A percentile compares a stretch with the other conserved stretches of the same genome.
phyloP scores from a whole-genome alignment of 2,329 filamentous ascomycete genomes.

The Botrytis hyacinthi region DNA sequence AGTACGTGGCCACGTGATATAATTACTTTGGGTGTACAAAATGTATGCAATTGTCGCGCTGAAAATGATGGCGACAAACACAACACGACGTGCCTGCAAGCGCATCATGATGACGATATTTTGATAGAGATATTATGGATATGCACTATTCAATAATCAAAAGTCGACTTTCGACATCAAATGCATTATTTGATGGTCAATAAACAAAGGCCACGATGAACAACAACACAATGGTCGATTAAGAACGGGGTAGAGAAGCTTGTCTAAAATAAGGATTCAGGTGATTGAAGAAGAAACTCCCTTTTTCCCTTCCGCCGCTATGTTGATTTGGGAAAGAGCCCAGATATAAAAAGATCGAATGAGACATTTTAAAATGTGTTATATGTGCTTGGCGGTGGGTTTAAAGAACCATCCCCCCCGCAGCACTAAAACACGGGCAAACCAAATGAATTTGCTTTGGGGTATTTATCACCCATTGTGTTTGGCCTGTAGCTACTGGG shows the following conservation, averaged over 20 bases:
- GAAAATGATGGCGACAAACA: not conserved
- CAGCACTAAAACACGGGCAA: not conserved
- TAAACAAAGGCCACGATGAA: slow-evolving; percentile 4
- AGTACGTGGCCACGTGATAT: not conserved
- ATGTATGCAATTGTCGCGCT: slow-evolving; percentile 1
- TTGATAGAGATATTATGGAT: not conserved
- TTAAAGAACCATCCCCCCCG: not conserved
- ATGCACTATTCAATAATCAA: not conserved
- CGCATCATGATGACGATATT: slow-evolving; percentile 1
- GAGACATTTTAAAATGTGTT: not conserved
- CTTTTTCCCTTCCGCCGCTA: not conserved
- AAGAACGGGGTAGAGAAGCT: not conserved
- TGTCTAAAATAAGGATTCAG: not conserved
- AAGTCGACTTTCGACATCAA: not conserved
- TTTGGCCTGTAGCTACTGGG: not conserved
- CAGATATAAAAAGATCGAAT: not conserved
- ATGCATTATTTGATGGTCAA: not conserved
- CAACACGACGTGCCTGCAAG: not conserved
- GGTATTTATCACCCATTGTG: not conserved
- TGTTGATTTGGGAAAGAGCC: not conserved
- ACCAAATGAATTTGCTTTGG: not conserved
- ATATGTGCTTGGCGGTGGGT: not conserved
- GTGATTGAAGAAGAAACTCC: not conserved
- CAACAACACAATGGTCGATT: not conserved
- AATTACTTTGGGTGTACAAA: not conserved